Evolutionary conservation across 2,329 filamentous ascomycete species (phyloP).

Genomic region (Blumeria hordei): DNA sequence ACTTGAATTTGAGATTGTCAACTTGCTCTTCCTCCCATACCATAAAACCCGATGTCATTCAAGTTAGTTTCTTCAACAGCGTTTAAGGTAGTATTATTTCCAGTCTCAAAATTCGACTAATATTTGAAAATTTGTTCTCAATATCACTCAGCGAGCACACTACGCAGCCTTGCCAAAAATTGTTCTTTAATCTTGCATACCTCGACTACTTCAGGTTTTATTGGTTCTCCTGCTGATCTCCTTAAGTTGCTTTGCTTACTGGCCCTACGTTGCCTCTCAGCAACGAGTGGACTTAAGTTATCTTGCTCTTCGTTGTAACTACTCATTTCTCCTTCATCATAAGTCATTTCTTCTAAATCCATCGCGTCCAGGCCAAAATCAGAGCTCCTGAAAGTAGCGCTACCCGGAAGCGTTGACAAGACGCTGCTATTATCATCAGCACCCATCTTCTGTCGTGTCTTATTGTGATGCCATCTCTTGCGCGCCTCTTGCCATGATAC

Average conservation of each 20-base stretch:
- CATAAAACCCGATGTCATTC: too few species aligned
- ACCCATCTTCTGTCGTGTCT: conserved; percentile 97
- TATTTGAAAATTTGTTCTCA: background rate
- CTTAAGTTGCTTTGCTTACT: conserved; percentile 60
- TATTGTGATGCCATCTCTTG: conserved; percentile 96
- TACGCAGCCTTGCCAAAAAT: conserved; percentile 60
- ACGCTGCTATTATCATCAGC: conserved; percentile 39
- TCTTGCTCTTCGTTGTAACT: conserved; percentile 41
- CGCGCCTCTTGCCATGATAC: conserved; percentile 86
- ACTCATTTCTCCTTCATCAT: conserved; percentile 42
- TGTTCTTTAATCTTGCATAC: conserved; percentile 57
- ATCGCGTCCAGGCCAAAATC: conserved; percentile 81
- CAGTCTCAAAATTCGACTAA: background rate
- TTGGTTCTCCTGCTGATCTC: conserved; percentile 58
- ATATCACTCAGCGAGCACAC: conserved; percentile 46
- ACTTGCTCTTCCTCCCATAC: too few species aligned
- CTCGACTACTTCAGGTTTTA: conserved; percentile 57
- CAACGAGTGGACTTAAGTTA: conserved; percentile 68
- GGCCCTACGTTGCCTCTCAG: conserved; percentile 57
- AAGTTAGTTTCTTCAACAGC: too few species aligned
- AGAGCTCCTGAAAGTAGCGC: conserved; percentile 40
- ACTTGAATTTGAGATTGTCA: too few species aligned
- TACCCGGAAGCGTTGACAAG: conserved; percentile 26
- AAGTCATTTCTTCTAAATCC: conserved; percentile 67
- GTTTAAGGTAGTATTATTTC: too few species aligned